These are phyloP conservation scores for Backusella luteola DNA, from an alignment of 192 early-diverging fungal species.

Conservation along the genomic window DNA sequence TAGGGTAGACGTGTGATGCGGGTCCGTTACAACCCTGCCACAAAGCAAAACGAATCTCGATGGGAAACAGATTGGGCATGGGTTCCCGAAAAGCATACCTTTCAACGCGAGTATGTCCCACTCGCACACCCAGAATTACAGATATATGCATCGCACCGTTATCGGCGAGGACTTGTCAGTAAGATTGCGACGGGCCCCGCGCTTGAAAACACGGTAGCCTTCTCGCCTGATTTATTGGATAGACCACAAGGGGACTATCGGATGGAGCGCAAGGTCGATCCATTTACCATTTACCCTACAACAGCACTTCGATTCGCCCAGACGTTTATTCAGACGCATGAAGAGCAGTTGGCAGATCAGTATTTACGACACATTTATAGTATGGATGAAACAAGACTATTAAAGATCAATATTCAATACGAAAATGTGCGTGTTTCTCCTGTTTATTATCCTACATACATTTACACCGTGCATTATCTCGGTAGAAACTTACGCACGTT, in stretches of 20 bases:
- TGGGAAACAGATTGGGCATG: constrained; percentile 51
- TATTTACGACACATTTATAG: constrained; percentile 39
- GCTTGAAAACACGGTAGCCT: constrained; percentile 32
- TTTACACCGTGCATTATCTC: constrained; percentile 44
- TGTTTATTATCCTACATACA: constrained; percentile 49
- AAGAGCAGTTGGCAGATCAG: constrained; percentile 39
- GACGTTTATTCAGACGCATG: constrained; percentile 40
- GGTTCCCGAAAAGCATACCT: constrained; percentile 35
- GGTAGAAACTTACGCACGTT: constrained; percentile 49
- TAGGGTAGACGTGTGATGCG: constrained; percentile 47
- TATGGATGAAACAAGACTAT: constrained; percentile 42
- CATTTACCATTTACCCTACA: constrained; percentile 44
- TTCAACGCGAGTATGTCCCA: constrained; percentile 32
- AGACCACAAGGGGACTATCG: constrained; percentile 10
- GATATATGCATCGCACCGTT: constrained; percentile 51
- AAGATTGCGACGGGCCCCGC: constrained; percentile 43
- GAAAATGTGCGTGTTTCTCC: constrained; percentile 41
- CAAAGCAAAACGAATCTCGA: constrained; percentile 39
- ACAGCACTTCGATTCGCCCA: constrained; percentile 46
- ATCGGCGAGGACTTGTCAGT: constrained; percentile 48
- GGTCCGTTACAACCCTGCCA: constrained; percentile 39
- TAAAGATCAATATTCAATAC: constrained; percentile 44
- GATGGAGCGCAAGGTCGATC: constrained; percentile 42
- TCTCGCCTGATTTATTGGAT: constrained; percentile 42
- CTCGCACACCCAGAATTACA: constrained; percentile 40